These are phyloP conservation scores for Colletotrichum orbiculare DNA, from an alignment of 2,329 filamentous ascomycete species.

Conservation along the genomic window DNA sequence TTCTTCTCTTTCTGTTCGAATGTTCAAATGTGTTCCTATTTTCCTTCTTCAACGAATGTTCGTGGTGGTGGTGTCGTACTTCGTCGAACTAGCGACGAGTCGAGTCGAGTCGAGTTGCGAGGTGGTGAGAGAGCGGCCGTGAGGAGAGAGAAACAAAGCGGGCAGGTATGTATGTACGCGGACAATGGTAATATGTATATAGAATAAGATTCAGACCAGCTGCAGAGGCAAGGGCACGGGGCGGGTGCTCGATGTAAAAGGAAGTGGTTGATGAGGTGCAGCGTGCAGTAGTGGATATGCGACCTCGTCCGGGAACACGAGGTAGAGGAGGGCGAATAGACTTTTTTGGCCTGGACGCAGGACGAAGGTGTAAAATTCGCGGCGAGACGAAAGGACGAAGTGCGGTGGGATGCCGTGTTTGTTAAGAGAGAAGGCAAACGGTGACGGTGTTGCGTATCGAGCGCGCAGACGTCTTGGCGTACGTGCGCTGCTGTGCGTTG, in stretches of 20 bases:
- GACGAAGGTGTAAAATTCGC: background rate
- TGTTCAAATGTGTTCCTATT: background rate
- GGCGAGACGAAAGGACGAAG: background rate
- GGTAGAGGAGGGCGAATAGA: background rate
- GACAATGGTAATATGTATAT: constrained; percentile 12
- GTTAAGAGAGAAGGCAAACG: constrained; percentile 17
- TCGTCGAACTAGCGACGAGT: constrained; percentile 30
- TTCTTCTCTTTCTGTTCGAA: constrained; percentile 25
- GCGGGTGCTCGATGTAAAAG: constrained; percentile 19
- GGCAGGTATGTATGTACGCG: background rate
- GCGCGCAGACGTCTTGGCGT: constrained; percentile 30
- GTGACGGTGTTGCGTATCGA: background rate
- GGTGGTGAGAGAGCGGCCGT: background rate
- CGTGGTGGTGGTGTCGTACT: background rate
- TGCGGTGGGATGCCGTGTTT: constrained; percentile 17
- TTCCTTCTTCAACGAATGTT: constrained; percentile 2
- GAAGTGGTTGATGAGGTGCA: constrained; percentile 1
- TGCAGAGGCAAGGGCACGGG: constrained; percentile 8
- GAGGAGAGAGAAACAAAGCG: background rate
- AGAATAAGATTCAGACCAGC: constrained; percentile 30
- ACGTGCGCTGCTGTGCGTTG: constrained; percentile 25
- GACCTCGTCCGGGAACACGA: constrained; percentile 4
- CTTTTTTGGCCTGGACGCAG: constrained; percentile 4
- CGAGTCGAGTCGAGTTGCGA: background rate
- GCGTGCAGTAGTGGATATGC: background rate